These are phyloP conservation scores for Neofusicoccum laricinum DNA, from an alignment of 2,329 filamentous ascomycete species.

Conservation along the genomic window DNA sequence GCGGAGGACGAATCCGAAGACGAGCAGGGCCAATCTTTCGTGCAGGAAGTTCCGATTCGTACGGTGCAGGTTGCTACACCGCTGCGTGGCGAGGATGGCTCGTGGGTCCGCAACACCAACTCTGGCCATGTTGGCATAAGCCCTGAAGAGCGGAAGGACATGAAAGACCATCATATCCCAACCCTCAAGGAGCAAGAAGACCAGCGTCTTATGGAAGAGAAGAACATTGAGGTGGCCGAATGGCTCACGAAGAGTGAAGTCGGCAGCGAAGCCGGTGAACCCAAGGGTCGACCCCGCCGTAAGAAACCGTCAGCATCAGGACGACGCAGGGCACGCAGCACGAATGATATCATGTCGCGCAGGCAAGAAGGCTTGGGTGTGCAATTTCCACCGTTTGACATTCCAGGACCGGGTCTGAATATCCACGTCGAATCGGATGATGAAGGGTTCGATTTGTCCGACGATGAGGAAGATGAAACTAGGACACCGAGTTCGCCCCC, in stretches of 20 bases:
- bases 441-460: constrained; percentile 28
- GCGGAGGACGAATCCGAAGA: constrained; percentile 33
- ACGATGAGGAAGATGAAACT: constrained; percentile 24
- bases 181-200: constrained; percentile 52
- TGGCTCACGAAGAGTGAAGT: constrained; percentile 48
- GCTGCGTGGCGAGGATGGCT: constrained; percentile 44
- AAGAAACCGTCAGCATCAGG: constrained; percentile 30
- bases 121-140: constrained; percentile 47
- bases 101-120: constrained; percentile 40
- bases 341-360: constrained; percentile 33
- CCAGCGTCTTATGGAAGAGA: constrained; percentile 47
- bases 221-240: constrained; percentile 51
- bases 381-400: constrained; percentile 29
- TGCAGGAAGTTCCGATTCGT: not conserved
- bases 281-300: not conserved
- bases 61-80: constrained; percentile 4
- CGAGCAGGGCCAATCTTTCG: constrained; percentile 19
- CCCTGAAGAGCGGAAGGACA: constrained; percentile 43
- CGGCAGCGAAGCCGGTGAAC: not conserved
- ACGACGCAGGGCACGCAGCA: constrained; percentile 47
- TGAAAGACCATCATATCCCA: constrained; percentile 42
- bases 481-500: constrained; percentile 32
- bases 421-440: constrained; percentile 39
- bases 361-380: constrained; percentile 28
- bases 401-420: constrained; percentile 52